Evolutionary conservation across 1,139 yeast species (phyloP).

Genomic region (Kodamaea ohmeri): DNA sequence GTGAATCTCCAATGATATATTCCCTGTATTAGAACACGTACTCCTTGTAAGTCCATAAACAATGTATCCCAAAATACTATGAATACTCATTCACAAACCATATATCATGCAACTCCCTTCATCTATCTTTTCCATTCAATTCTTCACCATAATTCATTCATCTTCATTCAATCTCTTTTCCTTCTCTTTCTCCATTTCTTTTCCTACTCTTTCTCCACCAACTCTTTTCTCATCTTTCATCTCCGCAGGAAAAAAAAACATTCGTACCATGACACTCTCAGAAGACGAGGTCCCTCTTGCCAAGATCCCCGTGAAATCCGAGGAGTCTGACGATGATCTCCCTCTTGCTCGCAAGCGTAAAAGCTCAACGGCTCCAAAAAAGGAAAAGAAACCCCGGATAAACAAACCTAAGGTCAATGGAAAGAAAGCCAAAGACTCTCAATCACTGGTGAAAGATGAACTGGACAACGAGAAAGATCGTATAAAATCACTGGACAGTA

Average conservation of each 20-base stretch:
- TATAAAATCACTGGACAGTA: not conserved
- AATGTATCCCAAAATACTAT: too few species aligned
- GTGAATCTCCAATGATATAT: too few species aligned
- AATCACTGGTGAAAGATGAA: slow-evolving; percentile 7
- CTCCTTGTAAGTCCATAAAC: too few species aligned
- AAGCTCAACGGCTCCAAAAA: too few species aligned
- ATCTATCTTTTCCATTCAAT: not conserved
- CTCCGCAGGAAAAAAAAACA: not conserved
- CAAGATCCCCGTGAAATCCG: slow-evolving; percentile 8
- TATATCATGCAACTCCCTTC: not conserved
- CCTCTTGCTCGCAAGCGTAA: slow-evolving; percentile 13
- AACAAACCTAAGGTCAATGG: slow-evolving; percentile 6
- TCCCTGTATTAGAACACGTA: too few species aligned
- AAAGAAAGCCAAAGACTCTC: slow-evolving; percentile 6
- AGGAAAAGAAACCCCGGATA: slow-evolving; percentile 7
- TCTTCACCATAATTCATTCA: not conserved
- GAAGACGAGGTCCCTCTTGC: slow-evolving; percentile 13
- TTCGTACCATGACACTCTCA: slow-evolving; percentile 9
- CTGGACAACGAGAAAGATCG: slow-evolving; percentile 1
- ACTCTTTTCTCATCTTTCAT: not conserved
- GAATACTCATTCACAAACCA: not conserved
- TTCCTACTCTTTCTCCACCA: too few species aligned
- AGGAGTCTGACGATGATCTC: slow-evolving; percentile 14
- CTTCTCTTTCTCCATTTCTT: too few species aligned
- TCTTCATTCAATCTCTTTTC: not conserved